A percentile compares a stretch with the other conserved stretches of the same genome.
phyloP scores from a whole-genome alignment of 169 alveolate genomes.

The Eimeria tenella region DNA sequence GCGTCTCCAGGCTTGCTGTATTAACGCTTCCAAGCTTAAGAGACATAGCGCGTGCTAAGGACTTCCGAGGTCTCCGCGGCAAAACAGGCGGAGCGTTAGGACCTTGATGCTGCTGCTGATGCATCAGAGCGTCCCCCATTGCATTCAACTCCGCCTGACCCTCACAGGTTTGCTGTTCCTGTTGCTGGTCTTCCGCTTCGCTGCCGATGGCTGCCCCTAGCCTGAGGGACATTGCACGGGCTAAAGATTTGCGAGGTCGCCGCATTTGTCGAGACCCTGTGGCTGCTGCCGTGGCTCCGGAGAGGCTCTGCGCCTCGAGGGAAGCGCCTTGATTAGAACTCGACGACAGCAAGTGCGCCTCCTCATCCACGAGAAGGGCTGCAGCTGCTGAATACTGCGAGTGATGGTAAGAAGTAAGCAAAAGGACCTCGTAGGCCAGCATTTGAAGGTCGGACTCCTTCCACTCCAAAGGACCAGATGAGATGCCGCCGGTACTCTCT shows the following conservation, averaged over 20 bases:
- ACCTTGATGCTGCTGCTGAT: slow-evolving; percentile 21
- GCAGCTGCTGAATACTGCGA: slow-evolving; percentile 73
- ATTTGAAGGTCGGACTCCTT: slow-evolving; percentile 69
- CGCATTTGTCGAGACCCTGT: slow-evolving; percentile 23
- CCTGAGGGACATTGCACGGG: slow-evolving; percentile 64
- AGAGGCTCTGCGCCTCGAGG: neutral
- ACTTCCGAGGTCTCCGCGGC: slow-evolving; percentile 49
- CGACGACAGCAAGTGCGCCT: neutral
- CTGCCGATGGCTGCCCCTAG: neutral
- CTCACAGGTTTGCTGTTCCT: slow-evolving; percentile 35
- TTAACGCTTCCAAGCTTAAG: neutral
- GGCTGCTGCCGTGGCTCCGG: slow-evolving; percentile 29
- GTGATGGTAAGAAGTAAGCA: slow-evolving; percentile 61
- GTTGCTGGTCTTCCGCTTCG: slow-evolving; percentile 27
- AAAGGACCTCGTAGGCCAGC: slow-evolving; percentile 76
- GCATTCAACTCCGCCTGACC: neutral
- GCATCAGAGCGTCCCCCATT: neutral
- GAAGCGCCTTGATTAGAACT: neutral
- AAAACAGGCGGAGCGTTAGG: neutral
- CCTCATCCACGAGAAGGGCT: slow-evolving; percentile 58
- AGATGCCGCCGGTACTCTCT: slow-evolving; percentile 7
- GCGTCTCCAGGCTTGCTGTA: neutral
- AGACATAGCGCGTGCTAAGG: slow-evolving; percentile 64
- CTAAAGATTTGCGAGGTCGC: slow-evolving; percentile 42
- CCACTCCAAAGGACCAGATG: slow-evolving; percentile 35